A percentile compares a stretch with the other conserved stretches of the same genome.
Evolutionary conservation across 345 rosid genomes (phyloP).

Genomic region (Adansonia digitata): DNA sequence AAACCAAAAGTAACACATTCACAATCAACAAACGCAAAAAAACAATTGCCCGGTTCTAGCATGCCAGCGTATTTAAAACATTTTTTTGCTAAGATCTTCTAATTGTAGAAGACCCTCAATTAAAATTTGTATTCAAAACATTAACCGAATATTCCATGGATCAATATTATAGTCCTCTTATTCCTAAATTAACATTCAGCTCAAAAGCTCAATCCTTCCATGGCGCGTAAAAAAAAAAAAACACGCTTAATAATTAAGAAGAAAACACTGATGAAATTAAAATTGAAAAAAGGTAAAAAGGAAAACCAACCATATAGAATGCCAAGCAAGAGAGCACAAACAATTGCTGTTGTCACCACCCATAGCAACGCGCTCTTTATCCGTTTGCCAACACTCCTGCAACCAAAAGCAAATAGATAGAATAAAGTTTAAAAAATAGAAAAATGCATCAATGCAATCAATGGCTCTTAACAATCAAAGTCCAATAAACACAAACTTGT

Average conservation of each 20-base stretch:
- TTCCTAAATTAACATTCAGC: neutral
- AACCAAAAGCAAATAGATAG: slow-evolving; percentile 3
- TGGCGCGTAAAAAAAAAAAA: neutral
- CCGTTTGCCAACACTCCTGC: slow-evolving; percentile 80
- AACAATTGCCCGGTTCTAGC: neutral
- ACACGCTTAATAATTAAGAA: neutral
- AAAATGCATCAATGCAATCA: neutral
- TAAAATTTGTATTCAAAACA: neutral
- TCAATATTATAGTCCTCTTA: neutral
- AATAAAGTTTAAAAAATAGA: neutral
- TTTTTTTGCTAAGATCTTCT: neutral
- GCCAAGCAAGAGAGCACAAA: slow-evolving; percentile 80
- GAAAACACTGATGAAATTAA: neutral
- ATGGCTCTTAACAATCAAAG: neutral
- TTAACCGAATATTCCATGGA: neutral
- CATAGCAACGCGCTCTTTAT: slow-evolving; percentile 74
- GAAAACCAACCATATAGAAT: slow-evolving; percentile 79
- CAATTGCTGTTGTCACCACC: slow-evolving; percentile 76
- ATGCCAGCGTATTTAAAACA: neutral
- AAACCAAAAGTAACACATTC: neutral
- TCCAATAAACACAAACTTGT: slow-evolving; percentile 56
- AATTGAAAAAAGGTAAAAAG: neutral
- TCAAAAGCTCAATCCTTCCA: slow-evolving; percentile 2
- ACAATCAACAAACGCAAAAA: neutral
- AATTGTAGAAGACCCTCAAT: neutral